Conservation (phyloP, 805 yeast species). For the Cyberlindnera mississippiensis region DNA sequence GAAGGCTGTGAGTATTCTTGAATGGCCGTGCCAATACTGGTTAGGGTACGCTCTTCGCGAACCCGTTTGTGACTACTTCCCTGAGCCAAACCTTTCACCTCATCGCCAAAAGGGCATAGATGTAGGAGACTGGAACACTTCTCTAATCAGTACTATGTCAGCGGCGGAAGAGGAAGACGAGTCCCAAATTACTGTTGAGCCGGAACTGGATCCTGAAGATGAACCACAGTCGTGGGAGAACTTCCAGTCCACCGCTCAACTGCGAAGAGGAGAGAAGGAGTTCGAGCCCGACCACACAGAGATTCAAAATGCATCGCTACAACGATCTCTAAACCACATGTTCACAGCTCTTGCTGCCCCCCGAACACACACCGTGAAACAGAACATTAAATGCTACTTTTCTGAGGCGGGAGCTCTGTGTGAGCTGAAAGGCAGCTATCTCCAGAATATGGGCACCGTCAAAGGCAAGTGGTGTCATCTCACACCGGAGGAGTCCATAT, state of each 20-base stretch:
- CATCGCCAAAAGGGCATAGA: too few relatives aligned
- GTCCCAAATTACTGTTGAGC: constrained; percentile 2
- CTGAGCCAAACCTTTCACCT: too few relatives aligned
- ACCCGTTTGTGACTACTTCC: too few relatives aligned
- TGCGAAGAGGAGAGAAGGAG: constrained; percentile 81
- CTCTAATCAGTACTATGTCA: too few relatives aligned
- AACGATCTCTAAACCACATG: constrained; percentile 64
- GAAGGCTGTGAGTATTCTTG: too few relatives aligned
- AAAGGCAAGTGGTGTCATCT: constrained; percentile 47
- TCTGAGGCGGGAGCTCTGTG: constrained; percentile 37
- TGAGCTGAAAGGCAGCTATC: constrained; percentile 66
- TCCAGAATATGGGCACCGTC: constrained; percentile 67
- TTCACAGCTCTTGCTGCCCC: constrained; percentile 53
- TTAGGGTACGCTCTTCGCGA: too few relatives aligned
- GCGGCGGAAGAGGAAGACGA: constrained; percentile 7
- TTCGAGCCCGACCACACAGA: constrained; percentile 76
- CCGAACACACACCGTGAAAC: constrained; percentile 47
- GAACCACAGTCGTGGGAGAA: constrained; percentile 51
- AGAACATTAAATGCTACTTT: constrained; percentile 44
- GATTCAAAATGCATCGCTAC: constrained; percentile 45
- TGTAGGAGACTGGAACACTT: too few relatives aligned
- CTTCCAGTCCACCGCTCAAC: constrained; percentile 29
- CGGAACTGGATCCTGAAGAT: constrained; percentile 32
- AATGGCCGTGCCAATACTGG: too few relatives aligned
- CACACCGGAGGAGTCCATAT: constrained; percentile 64